Conservation (phyloP, 148 eudicot species). For the Heliosperma pusillum region DNA sequence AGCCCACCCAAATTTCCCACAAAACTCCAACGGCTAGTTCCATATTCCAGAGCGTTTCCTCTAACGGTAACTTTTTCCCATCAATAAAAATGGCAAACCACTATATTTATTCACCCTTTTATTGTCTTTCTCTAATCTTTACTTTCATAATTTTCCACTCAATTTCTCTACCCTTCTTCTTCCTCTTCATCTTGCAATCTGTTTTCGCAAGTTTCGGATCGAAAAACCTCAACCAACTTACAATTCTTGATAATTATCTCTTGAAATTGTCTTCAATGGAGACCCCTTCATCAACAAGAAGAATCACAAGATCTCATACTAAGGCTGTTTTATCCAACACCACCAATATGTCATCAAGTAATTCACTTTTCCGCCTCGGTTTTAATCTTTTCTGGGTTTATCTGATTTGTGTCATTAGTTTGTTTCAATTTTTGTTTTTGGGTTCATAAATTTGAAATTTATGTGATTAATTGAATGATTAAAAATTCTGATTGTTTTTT, state of each 20-base stretch:
- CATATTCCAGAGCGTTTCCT: slow-evolving; percentile 3
- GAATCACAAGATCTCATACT: slow-evolving; percentile 65
- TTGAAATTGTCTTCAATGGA: slow-evolving; percentile 44
- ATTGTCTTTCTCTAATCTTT: background rate
- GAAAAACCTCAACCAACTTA: background rate
- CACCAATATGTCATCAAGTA: slow-evolving; percentile 23
- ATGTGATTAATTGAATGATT: no score
- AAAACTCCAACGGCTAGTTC: slow-evolving; percentile 39
- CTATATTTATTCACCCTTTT: slow-evolving; percentile 8
- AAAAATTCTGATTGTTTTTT: background rate
- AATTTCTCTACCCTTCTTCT: background rate
- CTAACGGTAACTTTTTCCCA: slow-evolving; percentile 34
- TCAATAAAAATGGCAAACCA: background rate
- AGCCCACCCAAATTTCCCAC: background rate
- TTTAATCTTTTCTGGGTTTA: background rate
- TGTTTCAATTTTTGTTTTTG: background rate
- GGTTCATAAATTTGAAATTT: background rate
- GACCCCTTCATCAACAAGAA: slow-evolving; percentile 70
- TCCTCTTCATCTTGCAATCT: background rate
- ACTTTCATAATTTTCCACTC: background rate
- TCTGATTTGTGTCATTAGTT: background rate
- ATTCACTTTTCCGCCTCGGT: background rate
- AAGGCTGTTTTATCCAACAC: slow-evolving; percentile 22
- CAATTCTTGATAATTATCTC: background rate
- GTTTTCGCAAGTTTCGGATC: slow-evolving; percentile 14